A percentile compares a stretch with the other conserved stretches of the same genome.
These are phyloP conservation scores for Lecanicillium sp. DNA, from an alignment of 2,329 filamentous ascomycete species.

Conservation along the genomic window DNA sequence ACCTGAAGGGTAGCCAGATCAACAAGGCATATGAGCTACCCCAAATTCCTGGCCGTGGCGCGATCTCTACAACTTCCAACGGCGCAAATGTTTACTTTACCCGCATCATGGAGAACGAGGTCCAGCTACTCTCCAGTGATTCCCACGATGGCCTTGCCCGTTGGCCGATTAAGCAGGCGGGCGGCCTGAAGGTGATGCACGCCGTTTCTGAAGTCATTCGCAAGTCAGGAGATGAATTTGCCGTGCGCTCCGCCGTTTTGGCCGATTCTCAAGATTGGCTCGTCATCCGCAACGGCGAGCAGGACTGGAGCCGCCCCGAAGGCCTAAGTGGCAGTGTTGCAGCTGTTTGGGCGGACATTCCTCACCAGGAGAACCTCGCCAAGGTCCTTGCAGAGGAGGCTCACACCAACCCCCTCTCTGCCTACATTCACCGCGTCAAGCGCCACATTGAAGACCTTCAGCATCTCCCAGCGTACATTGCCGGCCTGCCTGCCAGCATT, in stretches of 20 bases:
- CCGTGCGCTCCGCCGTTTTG: constrained; percentile 69
- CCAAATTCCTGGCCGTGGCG: constrained; percentile 58
- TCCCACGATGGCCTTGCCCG: constrained; percentile 70
- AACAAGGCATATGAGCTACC: constrained; percentile 77
- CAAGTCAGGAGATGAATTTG: constrained; percentile 59
- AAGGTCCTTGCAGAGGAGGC: constrained; percentile 80
- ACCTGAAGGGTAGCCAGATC: constrained; percentile 60
- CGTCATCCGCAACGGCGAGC: constrained; percentile 72
- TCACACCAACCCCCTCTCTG: constrained; percentile 68
- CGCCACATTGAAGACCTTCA: constrained; percentile 75
- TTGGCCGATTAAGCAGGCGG: constrained; percentile 53
- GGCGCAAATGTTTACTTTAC: constrained; percentile 86
- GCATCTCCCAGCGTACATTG: constrained; percentile 66
- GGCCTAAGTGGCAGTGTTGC: constrained; percentile 72
- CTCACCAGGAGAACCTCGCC: constrained; percentile 64
- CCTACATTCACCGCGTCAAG: constrained; percentile 81
- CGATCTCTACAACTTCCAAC: constrained; percentile 70
- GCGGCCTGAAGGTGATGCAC: constrained; percentile 46
- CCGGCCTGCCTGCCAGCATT: constrained; percentile 60
- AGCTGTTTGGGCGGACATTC: constrained; percentile 72
- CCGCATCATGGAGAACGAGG: constrained; percentile 67
- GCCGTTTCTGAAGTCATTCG: constrained; percentile 77
- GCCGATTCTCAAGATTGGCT: constrained; percentile 68
- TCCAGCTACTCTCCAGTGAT: constrained; percentile 65
- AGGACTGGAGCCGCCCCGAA: constrained; percentile 75